phyloP scores from a whole-genome alignment of 306 rosid genomes.

The Cicer cuneatum region DNA sequence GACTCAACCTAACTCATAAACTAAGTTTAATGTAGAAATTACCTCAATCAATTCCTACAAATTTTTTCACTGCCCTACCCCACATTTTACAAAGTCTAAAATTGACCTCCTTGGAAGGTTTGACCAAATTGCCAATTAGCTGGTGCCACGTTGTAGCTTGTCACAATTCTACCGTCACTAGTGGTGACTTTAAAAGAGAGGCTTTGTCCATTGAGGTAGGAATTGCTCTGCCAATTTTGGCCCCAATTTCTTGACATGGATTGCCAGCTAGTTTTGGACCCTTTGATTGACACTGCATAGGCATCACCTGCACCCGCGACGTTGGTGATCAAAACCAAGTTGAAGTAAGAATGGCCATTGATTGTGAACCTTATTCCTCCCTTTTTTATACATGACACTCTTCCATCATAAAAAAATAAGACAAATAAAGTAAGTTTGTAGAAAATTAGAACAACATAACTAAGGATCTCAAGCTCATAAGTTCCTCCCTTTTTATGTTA shows the following conservation, averaged over 20 bases:
- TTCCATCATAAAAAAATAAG: conserved; percentile 26
- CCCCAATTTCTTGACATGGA: conserved; percentile 56
- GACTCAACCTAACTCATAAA: too few relatives aligned
- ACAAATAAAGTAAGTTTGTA: conserved; percentile 2
- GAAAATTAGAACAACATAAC: not conserved
- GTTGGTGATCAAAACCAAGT: conserved; percentile 50
- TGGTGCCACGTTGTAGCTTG: conserved; percentile 50
- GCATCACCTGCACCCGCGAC: conserved; percentile 54
- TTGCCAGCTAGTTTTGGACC: conserved; percentile 48
- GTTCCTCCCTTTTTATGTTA: not conserved
- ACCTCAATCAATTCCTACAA: not conserved
- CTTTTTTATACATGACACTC: conserved; percentile 49
- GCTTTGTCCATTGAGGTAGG: conserved; percentile 50
- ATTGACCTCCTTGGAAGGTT: conserved; percentile 45
- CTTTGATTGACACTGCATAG: conserved; percentile 66
- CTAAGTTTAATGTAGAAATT: too few relatives aligned
- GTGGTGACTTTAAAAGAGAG: conserved; percentile 51
- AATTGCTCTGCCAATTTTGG: conserved; percentile 54
- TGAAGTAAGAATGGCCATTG: conserved; percentile 54
- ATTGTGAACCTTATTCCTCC: conserved; percentile 56
- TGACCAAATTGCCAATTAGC: conserved; percentile 52
- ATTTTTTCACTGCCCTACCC: not conserved
- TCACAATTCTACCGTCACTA: conserved; percentile 42
- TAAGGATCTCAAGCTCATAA: not conserved
- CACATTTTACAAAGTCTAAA: conserved; percentile 20